phyloP scores from a whole-genome alignment of 257 asterid genomes.

The Solanum commersonii region DNA sequence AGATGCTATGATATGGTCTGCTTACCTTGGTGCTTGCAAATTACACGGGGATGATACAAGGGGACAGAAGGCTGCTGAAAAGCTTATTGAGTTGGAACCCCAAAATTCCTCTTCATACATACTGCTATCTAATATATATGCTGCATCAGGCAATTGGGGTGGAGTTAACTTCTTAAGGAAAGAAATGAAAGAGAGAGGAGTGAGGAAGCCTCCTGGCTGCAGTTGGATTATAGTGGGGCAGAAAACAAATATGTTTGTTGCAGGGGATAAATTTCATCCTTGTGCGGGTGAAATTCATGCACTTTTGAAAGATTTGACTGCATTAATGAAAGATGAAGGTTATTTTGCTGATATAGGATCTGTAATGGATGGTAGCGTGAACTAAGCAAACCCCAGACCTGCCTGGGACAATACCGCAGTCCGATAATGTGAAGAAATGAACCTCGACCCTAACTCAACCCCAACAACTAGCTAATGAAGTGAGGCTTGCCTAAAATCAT shows the following conservation, averaged over 20 bases:
- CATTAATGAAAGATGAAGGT: conserved; percentile 21
- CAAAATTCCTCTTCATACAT: conserved; percentile 61
- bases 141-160: conserved; percentile 78
- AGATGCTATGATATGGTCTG: conserved; percentile 70
- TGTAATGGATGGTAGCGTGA: not conserved
- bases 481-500: not conserved
- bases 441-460: not conserved
- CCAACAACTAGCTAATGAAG: not conserved
- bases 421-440: not conserved
- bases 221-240: conserved; percentile 43
- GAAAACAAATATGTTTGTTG: conserved; percentile 17
- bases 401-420: not conserved
- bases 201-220: conserved; percentile 56
- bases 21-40: conserved; percentile 80
- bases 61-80: conserved; percentile 70
- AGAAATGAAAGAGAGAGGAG: conserved; percentile 60
- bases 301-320: conserved; percentile 17
- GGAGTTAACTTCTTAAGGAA: conserved; percentile 51
- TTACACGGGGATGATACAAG: conserved; percentile 74
- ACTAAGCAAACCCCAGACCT: not conserved
- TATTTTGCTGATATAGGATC: conserved; percentile 2
- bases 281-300: conserved; percentile 15
- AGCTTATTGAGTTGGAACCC: conserved; percentile 71
- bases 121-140: conserved; percentile 72
- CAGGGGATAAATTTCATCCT: conserved; percentile 26